A percentile compares a stretch with the other conserved stretches of the same genome.
Evolutionary conservation across 306 rosid species (phyloP).

Genomic region (Pterocarpus santalinus): DNA sequence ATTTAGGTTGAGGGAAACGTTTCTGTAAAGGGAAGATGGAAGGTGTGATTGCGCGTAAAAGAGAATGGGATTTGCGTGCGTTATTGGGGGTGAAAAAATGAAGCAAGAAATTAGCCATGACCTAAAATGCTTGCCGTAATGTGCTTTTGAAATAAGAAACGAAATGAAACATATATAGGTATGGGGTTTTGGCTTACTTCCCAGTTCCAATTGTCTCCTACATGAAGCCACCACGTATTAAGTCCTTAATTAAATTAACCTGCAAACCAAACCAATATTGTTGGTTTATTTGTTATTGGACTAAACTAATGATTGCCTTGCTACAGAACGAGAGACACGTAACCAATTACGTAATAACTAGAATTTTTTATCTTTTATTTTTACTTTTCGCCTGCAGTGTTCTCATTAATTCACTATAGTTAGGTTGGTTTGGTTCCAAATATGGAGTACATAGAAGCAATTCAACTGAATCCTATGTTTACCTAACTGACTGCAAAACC

Average conservation of each 20-base stretch:
- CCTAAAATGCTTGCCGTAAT: conserved; percentile 49
- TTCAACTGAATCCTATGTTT: no score
- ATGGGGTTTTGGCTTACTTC: conserved; percentile 46
- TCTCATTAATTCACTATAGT: not conserved
- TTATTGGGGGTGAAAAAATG: conserved; percentile 3
- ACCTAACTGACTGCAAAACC: no score
- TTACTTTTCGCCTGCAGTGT: no score
- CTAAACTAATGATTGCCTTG: no score
- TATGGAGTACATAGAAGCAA: no score
- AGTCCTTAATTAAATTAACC: not conserved
- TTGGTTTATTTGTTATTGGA: not conserved
- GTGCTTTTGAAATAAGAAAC: conserved; percentile 29
- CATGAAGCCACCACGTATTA: not conserved
- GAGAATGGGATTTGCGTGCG: conserved; percentile 55
- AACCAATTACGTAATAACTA: not conserved
- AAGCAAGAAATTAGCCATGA: conserved; percentile 3
- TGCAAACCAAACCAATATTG: not conserved
- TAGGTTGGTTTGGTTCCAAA: not conserved
- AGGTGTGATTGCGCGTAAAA: conserved; percentile 37
- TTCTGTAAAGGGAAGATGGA: conserved; percentile 41
- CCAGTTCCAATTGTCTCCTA: conserved; percentile 4
- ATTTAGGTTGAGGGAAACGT: no score
- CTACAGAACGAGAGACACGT: not conserved
- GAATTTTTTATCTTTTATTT: not conserved
- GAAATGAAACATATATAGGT: not conserved